Base-by-base conservation (phyloP, 495 filamentous ascomycete genomes). In the Trichoderma orchidacearum region DNA sequence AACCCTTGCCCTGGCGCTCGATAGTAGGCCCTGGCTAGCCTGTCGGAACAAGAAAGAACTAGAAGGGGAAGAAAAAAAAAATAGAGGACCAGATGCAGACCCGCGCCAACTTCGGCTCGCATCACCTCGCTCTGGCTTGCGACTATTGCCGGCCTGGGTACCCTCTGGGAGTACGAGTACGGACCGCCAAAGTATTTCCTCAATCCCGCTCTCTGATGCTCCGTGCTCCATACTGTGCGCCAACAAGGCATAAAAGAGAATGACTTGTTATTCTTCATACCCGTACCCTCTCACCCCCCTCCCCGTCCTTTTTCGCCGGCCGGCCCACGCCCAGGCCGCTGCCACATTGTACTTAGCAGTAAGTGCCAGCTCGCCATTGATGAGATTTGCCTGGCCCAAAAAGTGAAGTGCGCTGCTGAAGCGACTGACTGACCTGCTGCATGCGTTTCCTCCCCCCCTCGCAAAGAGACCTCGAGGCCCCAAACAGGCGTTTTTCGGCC, bases 61-160 rank as follows among this genome's bases (percentile, higher is more conserved):
- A n/a, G n/a, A n/a, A n/a, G n/a, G n/a, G n/a, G n/a, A n/a, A n/a
- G n/a, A n/a, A 48, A 48, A 25, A 25, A 48, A 48, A 23, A 48
- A 23, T 17, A 11, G 34, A 15, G 34, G 34, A 36, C n/a, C 23
- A 23, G 23, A 17, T 18, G 17, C 15, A 45, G 36, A 45, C 36
- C 36, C 36, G 41, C 41, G 41, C 41, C 41, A 48, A 48, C 41
- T 48, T 48, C 41, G 41, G 41, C 41, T 48, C 41, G 41, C 41
- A 48, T 48, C 41, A n/a, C 27, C 18, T 48, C 41, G 18, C 1
- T 17, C 31, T 32, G n/a, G n/a, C 17, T 21, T 45, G 15, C n/a
- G 12, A 35, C 5, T 35, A 35, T 35, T 35, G 32, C 32, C 32
- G 32, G 32, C 32, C n/a, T 35, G 12, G 32, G 32, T n/a, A n/a